Evolutionary conservation across 345 rosid genomes (phyloP).

Genomic region (Combretum micranthum): DNA sequence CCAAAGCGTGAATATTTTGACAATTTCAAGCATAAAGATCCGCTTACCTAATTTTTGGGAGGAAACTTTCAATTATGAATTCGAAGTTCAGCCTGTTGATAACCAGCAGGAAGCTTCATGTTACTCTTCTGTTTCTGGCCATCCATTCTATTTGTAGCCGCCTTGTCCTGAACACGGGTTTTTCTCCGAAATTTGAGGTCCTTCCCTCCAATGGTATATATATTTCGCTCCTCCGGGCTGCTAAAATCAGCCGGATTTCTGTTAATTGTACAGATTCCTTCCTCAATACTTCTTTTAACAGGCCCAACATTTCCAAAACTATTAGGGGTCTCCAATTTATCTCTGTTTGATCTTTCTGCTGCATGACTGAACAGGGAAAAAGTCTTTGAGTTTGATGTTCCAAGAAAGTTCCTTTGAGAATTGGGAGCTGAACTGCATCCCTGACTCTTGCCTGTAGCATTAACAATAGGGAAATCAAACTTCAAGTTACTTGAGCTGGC

Average conservation of each 20-base stretch:
- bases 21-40: neutral
- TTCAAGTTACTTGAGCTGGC: conserved; percentile 25
- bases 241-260: conserved; percentile 96
- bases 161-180: conserved; percentile 8
- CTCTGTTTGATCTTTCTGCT: conserved; percentile 27
- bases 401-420: conserved; percentile 32
- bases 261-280: conserved; percentile 50
- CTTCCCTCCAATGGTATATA: conserved; percentile 54
- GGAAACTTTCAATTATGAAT: conserved; percentile 4
- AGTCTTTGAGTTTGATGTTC: conserved; percentile 29
- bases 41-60: neutral
- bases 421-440: conserved; percentile 38
- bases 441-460: conserved; percentile 28
- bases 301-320: conserved; percentile 20
- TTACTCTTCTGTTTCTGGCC: conserved; percentile 34
- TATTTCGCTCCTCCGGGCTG: conserved; percentile 53
- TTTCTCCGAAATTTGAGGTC: conserved; percentile 35
- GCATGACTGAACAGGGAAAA: conserved; percentile 34
- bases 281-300: conserved; percentile 22
- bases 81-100: conserved; percentile 17
- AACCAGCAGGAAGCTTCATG: conserved; percentile 25
- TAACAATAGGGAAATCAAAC: conserved; percentile 18
- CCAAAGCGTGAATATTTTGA: neutral
- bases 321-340: conserved; percentile 23
- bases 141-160: conserved; percentile 14